Evolutionary conservation across 352 stramenopile genomes (phyloP), one percentile per base, ranked within the genome.

Genomic region (Globisporangium recalcitrans): DNA sequence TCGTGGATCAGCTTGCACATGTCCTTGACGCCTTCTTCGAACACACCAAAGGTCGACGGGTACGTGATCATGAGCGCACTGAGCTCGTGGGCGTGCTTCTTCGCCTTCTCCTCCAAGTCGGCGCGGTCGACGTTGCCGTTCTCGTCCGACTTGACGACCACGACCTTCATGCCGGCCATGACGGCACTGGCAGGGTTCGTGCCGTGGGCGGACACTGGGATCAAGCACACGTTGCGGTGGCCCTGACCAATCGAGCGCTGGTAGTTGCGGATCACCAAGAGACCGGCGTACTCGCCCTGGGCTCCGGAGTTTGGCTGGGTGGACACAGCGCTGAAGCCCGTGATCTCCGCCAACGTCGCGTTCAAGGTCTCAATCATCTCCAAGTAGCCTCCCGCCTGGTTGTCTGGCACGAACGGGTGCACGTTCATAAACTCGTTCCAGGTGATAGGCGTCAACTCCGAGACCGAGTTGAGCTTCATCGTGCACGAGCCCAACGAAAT

Each of bases 381-480:
- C 49, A 91, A 82, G 84, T 99, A 99, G 34, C 97, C 97, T 42
- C 81, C 64, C 14, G 97, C 89, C 82, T 99, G 95, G 58, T 99
- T 85, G 36, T 82, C 73, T 22, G 97, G 97, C 22, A 88, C 97
- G 69, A 99, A 99, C 36, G 97, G 97, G 70, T 99, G 97, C 48
- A 99, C 91, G 72, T 99, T 96, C 52, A 84, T 93, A 73, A 99
- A 98, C 68, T 98, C 95, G 34, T 82, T 85, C 97, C 97, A 99
- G 13, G 97, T 98, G 13, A 99, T 82, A 2, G 97, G 97, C 42
- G 98, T 91, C 77, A 99, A 93, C 80, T 99, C 97, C 58, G 87
- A 88, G 21, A 97, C 97, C 31, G 96, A 93, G 71, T 99, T 99
- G 10, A 99, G 85, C 81, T 99, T 99, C 97, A 99, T 99, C n/a